Percentiles rank a stretch among this genome's conserved stretches.
Conservation (phyloP, 257 asterid genomes). For the Nicotiana paniculata region DNA sequence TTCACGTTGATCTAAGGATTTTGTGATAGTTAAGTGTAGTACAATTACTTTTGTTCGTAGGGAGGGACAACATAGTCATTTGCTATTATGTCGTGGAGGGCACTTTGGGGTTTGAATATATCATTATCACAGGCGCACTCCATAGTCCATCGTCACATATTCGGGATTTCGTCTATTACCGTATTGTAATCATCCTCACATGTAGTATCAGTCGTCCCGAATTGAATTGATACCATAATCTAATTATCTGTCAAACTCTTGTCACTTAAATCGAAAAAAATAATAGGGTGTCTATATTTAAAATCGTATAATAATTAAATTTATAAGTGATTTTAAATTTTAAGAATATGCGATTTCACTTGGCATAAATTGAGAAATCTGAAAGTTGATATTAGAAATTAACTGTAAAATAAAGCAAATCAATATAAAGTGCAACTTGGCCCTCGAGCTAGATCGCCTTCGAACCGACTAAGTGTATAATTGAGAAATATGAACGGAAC, state of each 20-base stretch:
- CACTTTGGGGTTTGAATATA: background rate
- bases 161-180: background rate
- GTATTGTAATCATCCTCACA: background rate
- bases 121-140: background rate
- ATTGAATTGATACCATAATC: background rate
- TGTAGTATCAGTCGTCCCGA: background rate
- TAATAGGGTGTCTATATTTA: background rate
- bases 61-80: background rate
- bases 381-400: too few species aligned
- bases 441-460: too few species aligned
- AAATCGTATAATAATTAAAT: too few species aligned
- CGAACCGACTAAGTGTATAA: too few species aligned
- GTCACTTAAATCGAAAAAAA: background rate
- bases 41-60: background rate
- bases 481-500: too few species aligned
- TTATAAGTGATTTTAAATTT: too few species aligned
- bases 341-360: too few species aligned
- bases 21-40: background rate
- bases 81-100: background rate
- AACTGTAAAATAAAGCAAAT: too few species aligned
- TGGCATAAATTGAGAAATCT: too few species aligned
- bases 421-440: too few species aligned
- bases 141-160: background rate
- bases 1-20: background rate
- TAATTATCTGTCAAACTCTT: background rate